Base-by-base conservation (phyloP, 2,329 filamentous ascomycete genomes). In the Lasiodiplodia sp. region DNA sequence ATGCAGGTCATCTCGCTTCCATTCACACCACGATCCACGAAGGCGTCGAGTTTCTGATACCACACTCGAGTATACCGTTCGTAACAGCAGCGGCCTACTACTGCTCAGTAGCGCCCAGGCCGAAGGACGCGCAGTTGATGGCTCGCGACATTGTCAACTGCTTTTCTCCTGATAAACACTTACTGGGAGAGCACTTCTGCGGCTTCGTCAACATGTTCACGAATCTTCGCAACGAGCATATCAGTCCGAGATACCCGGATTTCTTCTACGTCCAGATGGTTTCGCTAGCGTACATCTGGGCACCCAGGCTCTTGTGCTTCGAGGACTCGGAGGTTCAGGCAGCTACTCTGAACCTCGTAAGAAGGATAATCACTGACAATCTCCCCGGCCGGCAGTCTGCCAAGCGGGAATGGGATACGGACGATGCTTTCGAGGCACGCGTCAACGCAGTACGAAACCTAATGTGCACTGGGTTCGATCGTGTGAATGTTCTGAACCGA, bases 71-170 rank as follows among this genome's bases (percentile, higher is more conserved):
- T 31, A 76, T 78, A 56, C 71, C 75, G 18, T 80, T 78, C 69
- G 70, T 80, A 14, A 72, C 72, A 60, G 75, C 76, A 8, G 77
- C 76, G 7, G 66, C 77, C 2, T 69, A 73, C 16, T 80, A 75
- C 57, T 80, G 78, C 66, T 71, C 77, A 68, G 72, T 62, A 31
- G 73, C 68, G 40, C 69, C 72, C 4, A 69, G 67, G 2, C 4
- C 63, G 4, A 70, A 71, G 6, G 56, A 71, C 12, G 70, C 77
- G n/a, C 25, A 66, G 5, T 68, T 67, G 37, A 68, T 79, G 34
- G 72, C 76, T 31, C 71, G 75, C 51, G 72, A 73, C 10, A 70
- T 69, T 8, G 66, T 73, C 6, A 69, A 70, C 4, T 73, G 72
- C 18, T 76, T 76, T 4, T 71, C 75, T 23, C 44, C 37, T 11